phyloP scores from a whole-genome alignment of 1,284 basidiomycete species.

The Irpex sp. region DNA sequence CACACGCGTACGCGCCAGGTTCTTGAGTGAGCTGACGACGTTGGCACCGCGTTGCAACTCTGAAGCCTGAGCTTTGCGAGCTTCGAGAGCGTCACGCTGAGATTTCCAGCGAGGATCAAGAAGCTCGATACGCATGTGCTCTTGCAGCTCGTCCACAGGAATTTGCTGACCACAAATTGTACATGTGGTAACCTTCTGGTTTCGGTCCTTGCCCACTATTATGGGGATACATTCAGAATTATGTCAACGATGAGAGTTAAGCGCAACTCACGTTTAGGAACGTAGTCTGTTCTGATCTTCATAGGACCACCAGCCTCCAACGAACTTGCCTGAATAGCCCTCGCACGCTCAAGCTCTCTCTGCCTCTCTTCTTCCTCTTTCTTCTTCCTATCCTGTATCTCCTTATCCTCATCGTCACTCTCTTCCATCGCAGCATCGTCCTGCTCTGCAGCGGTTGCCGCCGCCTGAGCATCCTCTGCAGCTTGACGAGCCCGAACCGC shows the following conservation, averaged over 20 bases:
- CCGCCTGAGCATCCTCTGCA: conserved; percentile 75
- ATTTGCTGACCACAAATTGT: conserved; percentile 94
- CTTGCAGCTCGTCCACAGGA: conserved; percentile 90
- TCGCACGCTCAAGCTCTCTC: conserved; percentile 74
- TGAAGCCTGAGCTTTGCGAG: conserved; percentile 86
- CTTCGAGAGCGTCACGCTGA: conserved; percentile 83
- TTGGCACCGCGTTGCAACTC: conserved; percentile 89
- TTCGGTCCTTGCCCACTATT: conserved; percentile 65
- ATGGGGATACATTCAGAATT: conserved; percentile 8
- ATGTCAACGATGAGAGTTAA: not conserved
- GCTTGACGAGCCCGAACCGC: conserved; percentile 76
- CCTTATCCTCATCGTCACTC: conserved; percentile 75
- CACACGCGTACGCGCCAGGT: conserved; percentile 87
- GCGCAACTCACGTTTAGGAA: conserved; percentile 77
- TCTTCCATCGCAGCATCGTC: conserved; percentile 73
- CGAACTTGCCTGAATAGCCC: conserved; percentile 73
- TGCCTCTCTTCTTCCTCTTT: conserved; percentile 75
- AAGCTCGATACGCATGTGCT: conserved; percentile 98
- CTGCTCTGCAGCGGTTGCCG: conserved; percentile 62
- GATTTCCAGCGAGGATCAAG: conserved; percentile 98
- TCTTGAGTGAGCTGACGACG: conserved; percentile 87
- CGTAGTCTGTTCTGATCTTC: conserved; percentile 97
- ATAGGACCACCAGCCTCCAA: conserved; percentile 80
- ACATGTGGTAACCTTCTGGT: conserved; percentile 81
- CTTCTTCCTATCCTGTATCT: conserved; percentile 57